Evolutionary conservation across 1,284 basidiomycete genomes (phyloP).

Genomic region (Xanthoconium separans): DNA sequence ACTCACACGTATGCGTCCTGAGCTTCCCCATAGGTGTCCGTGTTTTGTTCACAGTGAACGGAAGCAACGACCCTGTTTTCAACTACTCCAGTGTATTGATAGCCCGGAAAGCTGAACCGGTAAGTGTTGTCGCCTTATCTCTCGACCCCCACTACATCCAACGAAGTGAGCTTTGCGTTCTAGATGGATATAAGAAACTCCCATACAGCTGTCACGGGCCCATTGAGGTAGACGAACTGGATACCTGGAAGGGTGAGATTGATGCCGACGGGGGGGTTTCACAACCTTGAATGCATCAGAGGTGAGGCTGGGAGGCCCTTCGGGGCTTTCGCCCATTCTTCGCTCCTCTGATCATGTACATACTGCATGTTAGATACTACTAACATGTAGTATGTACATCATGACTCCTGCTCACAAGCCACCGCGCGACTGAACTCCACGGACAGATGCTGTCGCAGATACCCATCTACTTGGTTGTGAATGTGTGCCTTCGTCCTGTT

Average conservation of each 20-base stretch:
- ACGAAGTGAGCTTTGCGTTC: background rate
- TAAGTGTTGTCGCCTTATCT: background rate
- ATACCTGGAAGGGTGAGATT: background rate
- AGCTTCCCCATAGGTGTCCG: background rate
- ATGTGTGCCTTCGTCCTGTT: no score
- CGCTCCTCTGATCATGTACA: no score
- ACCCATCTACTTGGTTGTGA: no score
- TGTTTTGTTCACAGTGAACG: background rate
- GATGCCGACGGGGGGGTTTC: background rate
- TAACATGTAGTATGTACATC: no score
- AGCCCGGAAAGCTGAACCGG: background rate
- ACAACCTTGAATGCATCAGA: background rate
- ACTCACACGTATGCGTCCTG: background rate
- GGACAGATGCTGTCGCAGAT: no score
- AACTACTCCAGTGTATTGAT: background rate
- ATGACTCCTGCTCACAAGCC: no score
- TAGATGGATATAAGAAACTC: background rate
- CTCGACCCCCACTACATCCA: background rate
- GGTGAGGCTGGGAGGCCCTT: background rate
- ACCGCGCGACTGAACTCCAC: no score
- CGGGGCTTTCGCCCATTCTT: no score
- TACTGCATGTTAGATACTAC: no score
- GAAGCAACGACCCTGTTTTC: background rate
- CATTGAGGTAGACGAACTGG: background rate
- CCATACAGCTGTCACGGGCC: background rate